A percentile compares a stretch with the other conserved stretches of the same genome.
These are phyloP conservation scores for Talaromyces proteolyticus DNA, from an alignment of 495 filamentous ascomycete species.

Conservation along the genomic window DNA sequence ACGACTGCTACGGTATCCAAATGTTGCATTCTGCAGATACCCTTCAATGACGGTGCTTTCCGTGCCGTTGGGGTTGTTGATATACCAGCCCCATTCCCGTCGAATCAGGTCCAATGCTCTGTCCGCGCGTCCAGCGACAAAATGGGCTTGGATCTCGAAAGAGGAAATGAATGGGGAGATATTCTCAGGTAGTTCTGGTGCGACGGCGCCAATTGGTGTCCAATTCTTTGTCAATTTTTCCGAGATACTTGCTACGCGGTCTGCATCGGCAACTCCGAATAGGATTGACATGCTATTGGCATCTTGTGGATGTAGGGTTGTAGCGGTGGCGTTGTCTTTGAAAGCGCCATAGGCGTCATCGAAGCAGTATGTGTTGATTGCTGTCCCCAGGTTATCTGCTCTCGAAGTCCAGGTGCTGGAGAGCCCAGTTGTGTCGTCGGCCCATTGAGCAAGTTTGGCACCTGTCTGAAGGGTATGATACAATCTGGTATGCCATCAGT, in stretches of 20 bases:
- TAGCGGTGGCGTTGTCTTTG: constrained; percentile 48
- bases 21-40: constrained; percentile 46
- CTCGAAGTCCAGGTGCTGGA: constrained; percentile 34
- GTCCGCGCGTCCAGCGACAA: constrained; percentile 33
- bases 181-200: constrained; percentile 51
- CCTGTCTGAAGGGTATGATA: constrained; percentile 48
- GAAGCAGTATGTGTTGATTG: constrained; percentile 45
- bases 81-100: constrained; percentile 56
- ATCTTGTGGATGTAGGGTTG: constrained; percentile 42
- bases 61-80: constrained; percentile 54
- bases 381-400: constrained; percentile 29
- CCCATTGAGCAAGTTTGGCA: constrained; percentile 44
- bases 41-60: constrained; percentile 57
- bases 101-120: constrained; percentile 52
- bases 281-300: constrained; percentile 45
- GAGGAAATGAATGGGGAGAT: constrained; percentile 57
- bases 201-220: constrained; percentile 52
- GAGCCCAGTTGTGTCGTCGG: constrained; percentile 33
- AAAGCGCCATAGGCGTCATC: constrained; percentile 48
- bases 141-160: constrained; percentile 57
- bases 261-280: constrained; percentile 27
- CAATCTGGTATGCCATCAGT: constrained; percentile 21
- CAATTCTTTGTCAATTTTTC: constrained; percentile 44
- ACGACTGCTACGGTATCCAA: constrained; percentile 48
- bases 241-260: constrained; percentile 32